Base-by-base conservation (phyloP, 2,329 filamentous ascomycete genomes). In the Nothopassalora personata region DNA sequence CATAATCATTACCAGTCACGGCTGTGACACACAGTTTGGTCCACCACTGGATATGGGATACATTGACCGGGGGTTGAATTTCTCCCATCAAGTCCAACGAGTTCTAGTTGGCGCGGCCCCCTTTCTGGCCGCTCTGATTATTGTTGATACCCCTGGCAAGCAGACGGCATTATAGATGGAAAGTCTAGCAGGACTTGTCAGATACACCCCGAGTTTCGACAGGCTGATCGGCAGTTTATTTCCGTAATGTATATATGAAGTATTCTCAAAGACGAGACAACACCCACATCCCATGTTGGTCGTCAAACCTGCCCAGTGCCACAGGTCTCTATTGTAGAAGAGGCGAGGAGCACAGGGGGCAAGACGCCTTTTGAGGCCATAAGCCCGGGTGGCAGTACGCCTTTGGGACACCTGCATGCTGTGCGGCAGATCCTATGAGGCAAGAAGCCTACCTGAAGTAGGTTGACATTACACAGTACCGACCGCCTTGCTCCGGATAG, bases 161-260 rank as follows among this genome's bases (percentile, higher is more conserved):
- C 36, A n/a, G 15, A 43, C 18, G 36, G 36, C 36, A n/a, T 43
- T 43, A n/a, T 11, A 43, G 15, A 43, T 43, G 18, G 36, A 43
- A 15, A 11, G 15, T 15, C 13, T 15, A 43, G 36, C 36, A 43
- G 15, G 15, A 43, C 36, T 13, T n/a, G 8, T n/a, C 15, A 39
- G 7, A 39, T n/a, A 39, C 4, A 4, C 36, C 9, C 6, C 36
- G 15, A 15, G 36, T 39, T n/a, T 10, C 36, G 15, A 39, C 36
- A 43, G 15, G 11, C 36, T 43, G 30, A 49, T 43, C 30, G 19
- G 53, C 53, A 33, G 31, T 33, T 33, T n/a, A 52, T 62, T 48
- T 62, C 56, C 60, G 46, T 64, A 60, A 63, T 64, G 62, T 64
- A 61, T 61, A 61, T 52, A 64, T 53, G 60, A 58, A 45, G 36